A percentile compares a stretch with the other conserved stretches of the same genome.
Evolutionary conservation across 345 rosid species (phyloP).

Genomic region (Erodium maritimum): DNA sequence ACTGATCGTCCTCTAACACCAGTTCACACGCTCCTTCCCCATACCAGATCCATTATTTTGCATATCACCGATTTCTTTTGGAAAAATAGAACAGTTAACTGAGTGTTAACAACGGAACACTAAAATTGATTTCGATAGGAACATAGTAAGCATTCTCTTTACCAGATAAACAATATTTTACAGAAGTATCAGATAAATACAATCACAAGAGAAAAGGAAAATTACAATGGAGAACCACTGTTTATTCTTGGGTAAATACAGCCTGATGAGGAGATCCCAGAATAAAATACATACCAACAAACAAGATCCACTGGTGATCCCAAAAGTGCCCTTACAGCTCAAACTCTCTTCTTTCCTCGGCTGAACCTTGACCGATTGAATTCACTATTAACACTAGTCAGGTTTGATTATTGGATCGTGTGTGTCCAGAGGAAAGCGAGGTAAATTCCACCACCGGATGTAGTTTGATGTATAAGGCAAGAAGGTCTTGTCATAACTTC

Average conservation of each 20-base stretch:
- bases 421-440: neutral
- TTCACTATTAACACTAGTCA: neutral
- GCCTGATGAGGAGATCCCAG: neutral
- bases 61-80: no score
- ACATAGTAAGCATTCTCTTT: neutral
- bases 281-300: neutral
- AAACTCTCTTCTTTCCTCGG: slow-evolving; percentile 2
- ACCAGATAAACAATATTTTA: neutral
- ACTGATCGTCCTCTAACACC: no score
- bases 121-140: no score
- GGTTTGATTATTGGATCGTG: no score
- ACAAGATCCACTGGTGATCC: neutral
- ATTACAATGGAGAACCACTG: neutral
- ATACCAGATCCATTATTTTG: no score
- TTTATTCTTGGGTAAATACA: slow-evolving; percentile 1
- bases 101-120: no score
- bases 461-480: neutral
- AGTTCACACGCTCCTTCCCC: no score
- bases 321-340: neutral
- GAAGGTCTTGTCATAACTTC: slow-evolving; percentile 43
- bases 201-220: no score
- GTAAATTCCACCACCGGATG: neutral
- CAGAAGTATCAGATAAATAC: no score
- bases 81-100: no score
- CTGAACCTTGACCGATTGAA: neutral